Percentiles rank a stretch among this genome's conserved stretches.
phyloP scores from a whole-genome alignment of 164 flowering plant genomes.

The Macadamia tetraphylla region DNA sequence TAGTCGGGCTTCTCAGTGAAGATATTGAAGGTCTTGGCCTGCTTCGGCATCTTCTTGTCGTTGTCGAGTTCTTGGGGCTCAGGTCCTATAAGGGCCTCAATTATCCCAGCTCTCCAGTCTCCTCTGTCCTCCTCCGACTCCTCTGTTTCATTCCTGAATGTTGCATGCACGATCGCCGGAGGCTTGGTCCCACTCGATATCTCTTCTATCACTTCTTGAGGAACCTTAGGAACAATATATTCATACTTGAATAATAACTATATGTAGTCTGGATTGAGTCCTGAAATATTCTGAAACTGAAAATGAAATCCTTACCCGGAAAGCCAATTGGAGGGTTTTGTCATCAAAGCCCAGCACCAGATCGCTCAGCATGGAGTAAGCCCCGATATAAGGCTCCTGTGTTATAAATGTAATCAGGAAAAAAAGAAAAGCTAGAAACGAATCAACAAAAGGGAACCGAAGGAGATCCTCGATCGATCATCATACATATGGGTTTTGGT shows the following conservation, averaged over 20 bases:
- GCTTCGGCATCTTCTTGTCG: constrained; percentile 42
- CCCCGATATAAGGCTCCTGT: constrained; percentile 42
- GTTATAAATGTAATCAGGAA: neutral
- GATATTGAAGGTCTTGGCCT: constrained; percentile 43
- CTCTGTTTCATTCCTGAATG: constrained; percentile 13
- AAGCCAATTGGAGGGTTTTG: constrained; percentile 55
- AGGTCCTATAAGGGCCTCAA: constrained; percentile 28
- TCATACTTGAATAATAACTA: neutral
- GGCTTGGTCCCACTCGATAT: constrained; percentile 29
- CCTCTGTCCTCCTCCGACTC: neutral
- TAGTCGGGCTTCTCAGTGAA: constrained; percentile 46
- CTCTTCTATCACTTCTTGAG: constrained; percentile 50
- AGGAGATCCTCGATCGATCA: neutral
- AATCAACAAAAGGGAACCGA: neutral
- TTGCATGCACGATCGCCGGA: constrained; percentile 46
- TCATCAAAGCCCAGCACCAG: constrained; percentile 62
- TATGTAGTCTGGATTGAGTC: neutral
- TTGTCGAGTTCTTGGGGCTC: constrained; percentile 13
- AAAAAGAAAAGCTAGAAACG: too few relatives aligned
- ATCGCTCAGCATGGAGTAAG: constrained; percentile 56
- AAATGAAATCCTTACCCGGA: constrained; percentile 35
- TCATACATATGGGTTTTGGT: constrained; percentile 25
- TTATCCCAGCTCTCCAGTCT: constrained; percentile 26
- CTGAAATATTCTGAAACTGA: too few relatives aligned
- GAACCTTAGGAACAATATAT: constrained; percentile 27